Evolutionary conservation across 2,329 filamentous ascomycete species (phyloP).

Genomic region (Alternaria solani): DNA sequence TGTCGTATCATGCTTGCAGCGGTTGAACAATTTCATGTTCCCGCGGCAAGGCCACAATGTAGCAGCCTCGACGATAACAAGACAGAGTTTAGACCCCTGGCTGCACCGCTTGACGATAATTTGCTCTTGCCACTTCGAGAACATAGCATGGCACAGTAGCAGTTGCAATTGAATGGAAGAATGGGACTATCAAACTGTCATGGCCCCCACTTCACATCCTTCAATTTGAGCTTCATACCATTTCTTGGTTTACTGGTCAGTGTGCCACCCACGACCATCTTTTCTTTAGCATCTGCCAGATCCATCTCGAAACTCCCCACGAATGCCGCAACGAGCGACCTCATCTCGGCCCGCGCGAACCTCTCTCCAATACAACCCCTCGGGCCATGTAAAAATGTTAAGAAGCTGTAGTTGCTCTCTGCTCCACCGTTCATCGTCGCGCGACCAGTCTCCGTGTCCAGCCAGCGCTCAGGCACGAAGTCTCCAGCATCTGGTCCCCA

Average conservation of each 20-base stretch:
- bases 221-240: conserved; percentile 49
- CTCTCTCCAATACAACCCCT: conserved; percentile 51
- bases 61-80: neutral
- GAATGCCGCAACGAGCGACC: conserved; percentile 48
- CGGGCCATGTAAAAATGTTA: conserved; percentile 56
- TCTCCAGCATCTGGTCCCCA: conserved; percentile 55
- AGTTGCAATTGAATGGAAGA: neutral
- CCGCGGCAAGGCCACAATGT: neutral
- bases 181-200: neutral
- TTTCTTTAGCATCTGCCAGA: conserved; percentile 43
- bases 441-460: conserved; percentile 48
- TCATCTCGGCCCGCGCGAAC: conserved; percentile 50
- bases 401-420: conserved; percentile 51
- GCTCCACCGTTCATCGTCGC: conserved; percentile 53
- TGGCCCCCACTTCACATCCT: conserved; percentile 29
- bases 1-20: neutral
- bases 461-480: conserved; percentile 58
- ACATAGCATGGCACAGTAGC: neutral
- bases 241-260: conserved; percentile 51
- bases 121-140: neutral
- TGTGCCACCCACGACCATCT: conserved; percentile 43
- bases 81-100: neutral
- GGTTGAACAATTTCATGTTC: neutral
- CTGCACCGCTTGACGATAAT: neutral
- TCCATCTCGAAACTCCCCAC: conserved; percentile 46